phyloP scores from a whole-genome alignment of 169 alveolate genomes.

The Eimeria tenella region DNA sequence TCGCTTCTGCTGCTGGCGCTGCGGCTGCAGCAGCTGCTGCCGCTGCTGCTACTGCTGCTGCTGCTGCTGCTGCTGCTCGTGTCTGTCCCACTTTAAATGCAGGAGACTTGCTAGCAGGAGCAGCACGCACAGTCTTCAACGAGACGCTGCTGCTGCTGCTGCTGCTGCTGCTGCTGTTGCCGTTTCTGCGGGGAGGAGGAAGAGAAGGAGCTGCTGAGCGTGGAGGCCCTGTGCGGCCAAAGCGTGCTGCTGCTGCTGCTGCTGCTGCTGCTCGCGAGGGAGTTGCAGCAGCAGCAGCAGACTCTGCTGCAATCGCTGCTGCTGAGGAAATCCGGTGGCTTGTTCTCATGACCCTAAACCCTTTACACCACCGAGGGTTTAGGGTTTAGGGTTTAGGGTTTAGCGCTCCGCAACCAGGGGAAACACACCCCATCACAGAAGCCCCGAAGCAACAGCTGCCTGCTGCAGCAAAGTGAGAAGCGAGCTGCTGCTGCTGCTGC shows the following conservation, averaged over 20 bases:
- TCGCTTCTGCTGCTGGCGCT: slow-evolving; percentile 2
- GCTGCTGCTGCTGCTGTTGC: slow-evolving; percentile 58
- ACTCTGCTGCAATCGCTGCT: slow-evolving; percentile 57
- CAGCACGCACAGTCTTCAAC: neutral
- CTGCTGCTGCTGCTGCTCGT: slow-evolving; percentile 36
- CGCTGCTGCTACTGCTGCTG: slow-evolving; percentile 54
- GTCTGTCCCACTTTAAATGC: slow-evolving; percentile 36
- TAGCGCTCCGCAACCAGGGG: neutral
- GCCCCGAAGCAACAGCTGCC: neutral
- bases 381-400: slow-evolving; percentile 65
- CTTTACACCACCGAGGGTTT: neutral
- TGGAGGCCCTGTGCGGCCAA: neutral
- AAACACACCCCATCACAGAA: neutral
- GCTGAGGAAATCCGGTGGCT: slow-evolving; percentile 49
- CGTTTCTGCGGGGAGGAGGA: slow-evolving; percentile 37
- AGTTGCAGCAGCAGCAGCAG: slow-evolving; percentile 9
- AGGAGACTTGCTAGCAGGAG: slow-evolving; percentile 65
- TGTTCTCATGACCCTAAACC: slow-evolving; percentile 56
- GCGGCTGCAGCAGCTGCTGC: slow-evolving; percentile 29
- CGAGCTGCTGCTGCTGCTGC: neutral
- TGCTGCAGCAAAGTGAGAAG: neutral
- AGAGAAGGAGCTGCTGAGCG: neutral
- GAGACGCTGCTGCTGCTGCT: slow-evolving; percentile 41
- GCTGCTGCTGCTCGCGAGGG: slow-evolving; percentile 57
- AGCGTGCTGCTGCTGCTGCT: slow-evolving; percentile 35